Evolutionary conservation across 2,329 filamentous ascomycete species (phyloP), one percentile per base, ranked within the genome.

Genomic region (Ramichloridium luteum): DNA sequence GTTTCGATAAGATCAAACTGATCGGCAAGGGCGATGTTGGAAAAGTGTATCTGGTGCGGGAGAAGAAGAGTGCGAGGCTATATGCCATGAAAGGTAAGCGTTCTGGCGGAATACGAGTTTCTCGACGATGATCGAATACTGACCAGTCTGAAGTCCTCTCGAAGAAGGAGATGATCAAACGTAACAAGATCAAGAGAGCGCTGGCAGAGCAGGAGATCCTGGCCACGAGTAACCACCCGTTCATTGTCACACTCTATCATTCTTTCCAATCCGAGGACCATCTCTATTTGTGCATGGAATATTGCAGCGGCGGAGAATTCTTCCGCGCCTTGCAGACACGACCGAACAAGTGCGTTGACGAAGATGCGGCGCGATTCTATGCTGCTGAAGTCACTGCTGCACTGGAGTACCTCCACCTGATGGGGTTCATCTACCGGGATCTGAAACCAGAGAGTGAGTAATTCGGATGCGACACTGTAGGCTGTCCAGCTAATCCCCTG

Each of bases 111-210:
- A n/a, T n/a, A n/a, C n/a, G n/a, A n/a, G n/a, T n/a, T n/a, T n/a
- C n/a, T n/a, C n/a, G n/a, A n/a, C n/a, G n/a, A n/a, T n/a, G n/a
- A n/a, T 6, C 4, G 10, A 15, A 32, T 38, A 32, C 16, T 28
- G n/a, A 28, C 18, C 29, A 44, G 30, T 17, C 31, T 32, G 28
- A 53, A 96, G 90, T 98, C 4, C 57, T 98, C 59, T 96, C 86
- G 70, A 98, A 98, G 63, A 94, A 96, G 67, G 90, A 98, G 60
- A 98, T 98, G 90, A 98, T 98, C 61, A 98, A 98, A 67, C 80
- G 90, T 36, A 98, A 98, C 68, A 98, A 98, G 71, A 98, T 98
- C 64, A 98, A 98, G 71, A 77, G 90, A 54, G 90, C 90, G 10
- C 68, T 98, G 46, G 90, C 90, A 22, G 90, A 98, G 61, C 90